Conservation (phyloP, 768 basidiomycete genomes). For the Tulasnella sp. region DNA sequence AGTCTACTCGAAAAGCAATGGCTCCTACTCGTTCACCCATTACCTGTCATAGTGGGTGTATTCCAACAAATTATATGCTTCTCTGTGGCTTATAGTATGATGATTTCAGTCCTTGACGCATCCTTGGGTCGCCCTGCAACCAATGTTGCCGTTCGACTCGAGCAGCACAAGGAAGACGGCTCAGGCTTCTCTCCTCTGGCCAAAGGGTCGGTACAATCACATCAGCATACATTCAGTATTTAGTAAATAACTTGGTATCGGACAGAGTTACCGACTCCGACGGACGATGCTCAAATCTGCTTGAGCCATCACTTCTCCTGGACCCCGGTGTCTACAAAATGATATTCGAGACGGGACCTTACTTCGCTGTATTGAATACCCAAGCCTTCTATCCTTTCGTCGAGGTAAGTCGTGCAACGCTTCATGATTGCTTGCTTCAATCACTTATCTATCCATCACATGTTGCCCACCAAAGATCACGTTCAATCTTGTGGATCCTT, state of each 20-base stretch:
- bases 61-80: neutral
- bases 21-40: constrained; percentile 54
- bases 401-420: constrained; percentile 42
- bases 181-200: constrained; percentile 41
- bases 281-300: constrained; percentile 71
- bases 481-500: constrained; percentile 57
- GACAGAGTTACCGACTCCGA: constrained; percentile 72
- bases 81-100: neutral
- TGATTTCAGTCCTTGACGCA: constrained; percentile 63
- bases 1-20: neutral
- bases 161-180: constrained; percentile 32
- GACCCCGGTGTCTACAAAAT: constrained; percentile 67
- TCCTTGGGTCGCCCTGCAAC: constrained; percentile 71
- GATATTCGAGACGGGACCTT: constrained; percentile 70
- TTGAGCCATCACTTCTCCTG: constrained; percentile 42
- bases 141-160: constrained; percentile 53
- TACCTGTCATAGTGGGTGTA: constrained; percentile 89
- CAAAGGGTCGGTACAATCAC: constrained; percentile 43
- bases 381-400: constrained; percentile 84
- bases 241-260: too few relatives aligned
- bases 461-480: constrained; percentile 42
- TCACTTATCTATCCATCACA: neutral
- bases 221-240: too few relatives aligned
- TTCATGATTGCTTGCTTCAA: neutral
- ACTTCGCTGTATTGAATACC: constrained; percentile 54